These are phyloP conservation scores for Apiotrichum akiyoshidainum DNA, from an alignment of 1,284 basidiomycete species.

Conservation along the genomic window DNA sequence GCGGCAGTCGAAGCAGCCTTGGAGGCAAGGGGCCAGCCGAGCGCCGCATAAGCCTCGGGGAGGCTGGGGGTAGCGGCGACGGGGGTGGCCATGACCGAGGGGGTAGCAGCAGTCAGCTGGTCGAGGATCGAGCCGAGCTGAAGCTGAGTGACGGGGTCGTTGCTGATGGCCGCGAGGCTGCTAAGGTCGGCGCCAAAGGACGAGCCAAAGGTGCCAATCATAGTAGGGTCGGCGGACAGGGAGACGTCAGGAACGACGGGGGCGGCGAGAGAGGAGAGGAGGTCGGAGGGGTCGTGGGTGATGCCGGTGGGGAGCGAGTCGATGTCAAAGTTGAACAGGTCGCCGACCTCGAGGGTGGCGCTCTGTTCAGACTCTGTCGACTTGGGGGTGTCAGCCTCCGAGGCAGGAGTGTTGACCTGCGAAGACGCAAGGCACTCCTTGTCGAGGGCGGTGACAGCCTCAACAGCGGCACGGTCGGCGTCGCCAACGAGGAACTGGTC, in stretches of 20 bases:
- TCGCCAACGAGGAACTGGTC: conserved; percentile 33
- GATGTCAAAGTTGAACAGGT: conserved; percentile 25
- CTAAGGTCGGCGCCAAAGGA: conserved; percentile 27
- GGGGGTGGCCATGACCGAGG: conserved; percentile 8
- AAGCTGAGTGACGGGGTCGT: conserved; percentile 26
- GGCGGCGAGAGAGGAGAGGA: conserved; percentile 16
- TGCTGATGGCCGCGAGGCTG: conserved; percentile 26
- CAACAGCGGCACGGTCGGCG: conserved; percentile 20
- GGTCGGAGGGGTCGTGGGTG: conserved; percentile 31
- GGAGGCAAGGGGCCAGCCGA: conserved; percentile 22
- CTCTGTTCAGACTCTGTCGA: conserved; percentile 42
- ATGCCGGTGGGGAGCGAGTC: conserved; percentile 34
- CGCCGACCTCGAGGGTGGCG: conserved; percentile 29
- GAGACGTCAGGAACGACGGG: conserved; percentile 17
- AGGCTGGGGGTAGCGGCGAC: conserved; percentile 8
- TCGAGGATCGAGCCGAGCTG: conserved; percentile 27
- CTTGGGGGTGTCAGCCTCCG: conserved; percentile 16
- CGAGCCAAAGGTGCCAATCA: conserved; percentile 28
- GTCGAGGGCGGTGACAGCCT: conserved; percentile 6
- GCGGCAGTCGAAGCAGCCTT: conserved; percentile 4
- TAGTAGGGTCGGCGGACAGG: conserved; percentile 26
- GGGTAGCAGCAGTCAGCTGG: conserved; percentile 13
- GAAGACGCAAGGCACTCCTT: conserved; percentile 11
- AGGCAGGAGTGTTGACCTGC: conserved; percentile 14
- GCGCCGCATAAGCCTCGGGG: conserved; percentile 21